Evolutionary conservation across 164 flowering plant species (phyloP).

Genomic region (Annona squamosa): DNA sequence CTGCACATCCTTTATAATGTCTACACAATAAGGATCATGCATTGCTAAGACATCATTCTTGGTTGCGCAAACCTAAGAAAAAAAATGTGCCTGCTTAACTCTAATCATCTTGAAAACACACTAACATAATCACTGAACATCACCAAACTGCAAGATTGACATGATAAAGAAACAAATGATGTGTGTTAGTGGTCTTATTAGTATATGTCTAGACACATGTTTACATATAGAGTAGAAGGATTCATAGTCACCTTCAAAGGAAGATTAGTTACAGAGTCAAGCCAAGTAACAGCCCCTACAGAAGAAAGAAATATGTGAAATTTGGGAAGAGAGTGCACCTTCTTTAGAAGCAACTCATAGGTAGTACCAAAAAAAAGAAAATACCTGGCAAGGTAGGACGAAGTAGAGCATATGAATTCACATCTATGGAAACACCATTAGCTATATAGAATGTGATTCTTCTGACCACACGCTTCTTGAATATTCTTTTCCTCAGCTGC

Average conservation of each 20-base stretch:
- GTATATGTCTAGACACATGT: background rate
- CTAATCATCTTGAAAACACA: no score
- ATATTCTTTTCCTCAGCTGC: slow-evolving; percentile 77
- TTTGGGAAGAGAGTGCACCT: background rate
- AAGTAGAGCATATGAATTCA: slow-evolving; percentile 86
- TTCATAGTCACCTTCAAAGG: slow-evolving; percentile 60
- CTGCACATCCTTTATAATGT: background rate
- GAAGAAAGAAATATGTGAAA: slow-evolving; percentile 2
- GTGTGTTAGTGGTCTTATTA: background rate
- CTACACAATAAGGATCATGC: background rate
- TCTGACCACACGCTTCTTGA: slow-evolving; percentile 69
- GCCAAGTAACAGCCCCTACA: slow-evolving; percentile 74
- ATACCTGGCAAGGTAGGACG: slow-evolving; percentile 86
- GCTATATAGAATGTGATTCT: slow-evolving; percentile 55
- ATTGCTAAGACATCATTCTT: background rate
- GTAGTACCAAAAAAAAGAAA: background rate
- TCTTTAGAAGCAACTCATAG: background rate
- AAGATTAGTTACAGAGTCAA: slow-evolving; percentile 79
- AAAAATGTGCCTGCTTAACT: background rate
- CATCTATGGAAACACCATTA: slow-evolving; percentile 63
- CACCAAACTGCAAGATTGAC: background rate
- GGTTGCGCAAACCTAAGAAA: background rate
- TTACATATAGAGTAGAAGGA: background rate
- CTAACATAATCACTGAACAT: background rate
- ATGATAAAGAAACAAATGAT: background rate